A percentile compares a stretch with the other conserved stretches of the same genome.
phyloP scores from a whole-genome alignment of 2,329 filamentous ascomycete genomes.

The Colletotrichum liaoningense region DNA sequence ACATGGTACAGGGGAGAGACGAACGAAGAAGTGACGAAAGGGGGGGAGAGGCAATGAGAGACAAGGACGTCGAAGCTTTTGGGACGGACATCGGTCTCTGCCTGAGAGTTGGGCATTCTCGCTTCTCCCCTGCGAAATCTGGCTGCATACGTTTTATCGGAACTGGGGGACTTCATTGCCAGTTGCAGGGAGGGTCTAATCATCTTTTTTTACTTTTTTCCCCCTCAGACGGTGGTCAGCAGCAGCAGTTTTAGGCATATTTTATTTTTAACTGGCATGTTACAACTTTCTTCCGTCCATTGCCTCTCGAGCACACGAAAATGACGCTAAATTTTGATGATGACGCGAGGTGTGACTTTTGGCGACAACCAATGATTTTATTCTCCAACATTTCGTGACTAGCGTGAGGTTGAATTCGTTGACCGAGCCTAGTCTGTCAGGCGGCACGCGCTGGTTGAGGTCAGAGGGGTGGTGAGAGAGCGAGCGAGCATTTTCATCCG shows the following conservation, averaged over 20 bases:
- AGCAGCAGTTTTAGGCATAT: constrained; percentile 1
- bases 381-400: not conserved
- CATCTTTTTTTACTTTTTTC: not conserved
- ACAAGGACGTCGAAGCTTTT: not conserved
- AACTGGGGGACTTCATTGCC: not conserved
- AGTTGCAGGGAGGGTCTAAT: not conserved
- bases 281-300: not conserved
- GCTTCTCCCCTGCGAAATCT: constrained; percentile 8
- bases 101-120: not conserved
- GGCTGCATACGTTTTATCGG: constrained; percentile 14
- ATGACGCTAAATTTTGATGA: not conserved
- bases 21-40: constrained; percentile 8
- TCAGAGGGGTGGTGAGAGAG: not conserved
- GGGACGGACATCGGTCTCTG: not conserved
- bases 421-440: not conserved
- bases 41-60: not conserved
- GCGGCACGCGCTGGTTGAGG: not conserved
- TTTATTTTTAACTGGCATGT: not conserved
- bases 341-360: not conserved
- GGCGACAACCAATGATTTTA: not conserved
- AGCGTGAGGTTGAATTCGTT: not conserved
- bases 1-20: not conserved
- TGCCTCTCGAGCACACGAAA: not conserved
- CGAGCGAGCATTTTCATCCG: not conserved
- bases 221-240: not conserved